Percentiles rank a stretch among this genome's conserved stretches.
Conservation (phyloP, 1,284 basidiomycete species). For the Hypsizygus ulmarius region DNA sequence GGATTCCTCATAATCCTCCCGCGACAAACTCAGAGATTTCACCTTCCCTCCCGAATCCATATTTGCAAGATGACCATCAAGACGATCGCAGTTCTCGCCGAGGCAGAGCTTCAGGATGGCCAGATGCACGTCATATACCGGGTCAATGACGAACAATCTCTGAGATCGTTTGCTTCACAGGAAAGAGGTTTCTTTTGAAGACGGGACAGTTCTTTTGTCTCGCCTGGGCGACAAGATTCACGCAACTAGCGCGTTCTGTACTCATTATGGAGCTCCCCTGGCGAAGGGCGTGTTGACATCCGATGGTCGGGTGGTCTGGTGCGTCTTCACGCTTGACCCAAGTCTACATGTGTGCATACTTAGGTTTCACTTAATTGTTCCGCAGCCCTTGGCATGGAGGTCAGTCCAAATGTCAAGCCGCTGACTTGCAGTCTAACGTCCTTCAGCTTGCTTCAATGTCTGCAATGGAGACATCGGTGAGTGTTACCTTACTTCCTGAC, state of each 20-base stretch:
- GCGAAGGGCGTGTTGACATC: constrained; percentile 79
- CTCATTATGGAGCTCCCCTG: constrained; percentile 86
- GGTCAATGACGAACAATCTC: not conserved
- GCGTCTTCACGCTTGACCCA: constrained; percentile 21
- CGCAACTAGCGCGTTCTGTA: constrained; percentile 86
- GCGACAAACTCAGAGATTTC: constrained; percentile 4
- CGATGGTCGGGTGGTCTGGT: constrained; percentile 81
- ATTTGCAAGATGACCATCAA: constrained; percentile 43
- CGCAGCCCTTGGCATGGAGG: constrained; percentile 87
- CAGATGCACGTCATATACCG: constrained; percentile 66
- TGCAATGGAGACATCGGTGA: constrained; percentile 75
- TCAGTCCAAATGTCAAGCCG: constrained; percentile 28
- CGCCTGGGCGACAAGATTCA: constrained; percentile 72
- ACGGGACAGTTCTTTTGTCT: constrained; percentile 80
- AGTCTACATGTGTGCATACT: not conserved
- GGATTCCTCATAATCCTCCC: constrained; percentile 2
- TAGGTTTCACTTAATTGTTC: not conserved
- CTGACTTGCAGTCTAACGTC: constrained; percentile 3
- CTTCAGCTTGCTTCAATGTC: constrained; percentile 82
- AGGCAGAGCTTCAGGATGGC: constrained; percentile 70
- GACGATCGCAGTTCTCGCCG: constrained; percentile 65
- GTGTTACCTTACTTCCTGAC: constrained; percentile 14
- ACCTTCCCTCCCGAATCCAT: constrained; percentile 6
- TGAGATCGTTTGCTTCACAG: constrained; percentile 32
- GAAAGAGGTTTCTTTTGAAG: constrained; percentile 81